A percentile compares a stretch with the other conserved stretches of the same genome.
phyloP scores from a whole-genome alignment of 345 rosid species.

The Aquilaria sinensis region DNA sequence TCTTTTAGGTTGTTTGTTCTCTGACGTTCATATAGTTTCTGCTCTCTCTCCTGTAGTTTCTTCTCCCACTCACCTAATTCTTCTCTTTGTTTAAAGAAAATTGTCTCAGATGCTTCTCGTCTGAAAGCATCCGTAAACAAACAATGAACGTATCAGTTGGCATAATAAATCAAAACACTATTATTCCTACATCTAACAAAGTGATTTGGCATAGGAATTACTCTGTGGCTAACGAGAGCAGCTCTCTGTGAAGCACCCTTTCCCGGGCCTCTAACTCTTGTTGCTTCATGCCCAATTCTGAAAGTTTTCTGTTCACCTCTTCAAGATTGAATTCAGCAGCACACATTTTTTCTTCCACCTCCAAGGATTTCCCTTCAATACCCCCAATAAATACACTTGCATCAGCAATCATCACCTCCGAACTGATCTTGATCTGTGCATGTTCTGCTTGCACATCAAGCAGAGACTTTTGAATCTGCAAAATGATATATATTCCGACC shows the following conservation, averaged over 20 bases:
- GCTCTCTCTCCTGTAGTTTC: constrained; percentile 44
- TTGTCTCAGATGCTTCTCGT: constrained; percentile 68
- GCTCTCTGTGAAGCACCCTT: constrained; percentile 50
- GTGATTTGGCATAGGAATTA: constrained; percentile 20
- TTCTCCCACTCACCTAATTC: constrained; percentile 75
- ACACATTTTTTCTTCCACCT: constrained; percentile 48
- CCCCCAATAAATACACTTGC: constrained; percentile 54
- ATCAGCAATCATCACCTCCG: constrained; percentile 58
- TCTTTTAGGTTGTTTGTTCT: constrained; percentile 46
- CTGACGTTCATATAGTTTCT: constrained; percentile 41
- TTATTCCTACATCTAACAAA: constrained; percentile 3
- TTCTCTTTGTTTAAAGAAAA: constrained; percentile 64
- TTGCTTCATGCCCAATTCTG: constrained; percentile 61
- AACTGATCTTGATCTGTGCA: constrained; percentile 40
- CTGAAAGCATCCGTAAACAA: constrained; percentile 24
- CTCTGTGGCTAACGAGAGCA: constrained; percentile 63
- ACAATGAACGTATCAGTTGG: not conserved
- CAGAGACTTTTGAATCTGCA: constrained; percentile 74
- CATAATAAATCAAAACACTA: constrained; percentile 5
- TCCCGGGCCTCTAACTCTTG: constrained; percentile 70
- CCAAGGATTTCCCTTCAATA: constrained; percentile 47
- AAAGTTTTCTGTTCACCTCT: constrained; percentile 49
- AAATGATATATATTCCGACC: constrained; percentile 4
- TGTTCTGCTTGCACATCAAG: constrained; percentile 44
- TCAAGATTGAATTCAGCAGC: constrained; percentile 59